Percentiles rank a stretch among this genome's conserved stretches.
These are phyloP conservation scores for Aspergillus sp. DNA, from an alignment of 2,329 filamentous ascomycete genomes.

Conservation along the genomic window DNA sequence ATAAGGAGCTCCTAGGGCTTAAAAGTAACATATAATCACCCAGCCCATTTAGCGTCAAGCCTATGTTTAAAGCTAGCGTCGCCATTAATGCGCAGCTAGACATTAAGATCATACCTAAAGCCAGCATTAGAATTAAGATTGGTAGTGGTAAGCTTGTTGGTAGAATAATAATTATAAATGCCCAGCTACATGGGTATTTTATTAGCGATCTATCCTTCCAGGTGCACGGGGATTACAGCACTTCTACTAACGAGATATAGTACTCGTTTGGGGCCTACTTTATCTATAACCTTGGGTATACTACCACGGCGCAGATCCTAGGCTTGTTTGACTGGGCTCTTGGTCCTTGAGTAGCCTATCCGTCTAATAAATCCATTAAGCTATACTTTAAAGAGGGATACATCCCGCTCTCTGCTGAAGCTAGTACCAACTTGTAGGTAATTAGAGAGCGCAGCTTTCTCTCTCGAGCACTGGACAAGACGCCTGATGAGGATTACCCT, in stretches of 20 bases:
- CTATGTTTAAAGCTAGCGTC: constrained; percentile 23
- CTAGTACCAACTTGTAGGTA: too few species aligned
- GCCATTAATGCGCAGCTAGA: constrained; percentile 22
- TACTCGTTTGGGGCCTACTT: constrained; percentile 8
- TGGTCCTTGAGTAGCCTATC: neutral
- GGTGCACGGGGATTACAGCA: constrained; percentile 9
- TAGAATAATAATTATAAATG: constrained; percentile 5
- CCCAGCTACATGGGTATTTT: constrained; percentile 4
- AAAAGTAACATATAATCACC: constrained; percentile 3
- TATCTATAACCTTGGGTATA: constrained; percentile 10
- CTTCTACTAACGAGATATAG: neutral
- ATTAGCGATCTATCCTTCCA: constrained; percentile 6
- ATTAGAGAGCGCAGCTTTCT: too few species aligned
- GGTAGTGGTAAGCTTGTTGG: constrained; percentile 8
- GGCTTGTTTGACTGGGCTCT: constrained; percentile 8
- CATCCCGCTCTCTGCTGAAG: neutral
- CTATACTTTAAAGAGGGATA: constrained; percentile 4
- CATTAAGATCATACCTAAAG: constrained; percentile 23
- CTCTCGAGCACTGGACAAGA: too few species aligned
- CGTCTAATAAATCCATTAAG: neutral
- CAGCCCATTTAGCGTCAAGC: constrained; percentile 15
- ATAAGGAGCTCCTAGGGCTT: constrained; percentile 1
- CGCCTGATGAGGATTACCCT: too few species aligned
- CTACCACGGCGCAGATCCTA: constrained; percentile 6
- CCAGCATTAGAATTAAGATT: constrained; percentile 29